phyloP scores from a whole-genome alignment of 495 filamentous ascomycete genomes.

The Darksidea phi region DNA sequence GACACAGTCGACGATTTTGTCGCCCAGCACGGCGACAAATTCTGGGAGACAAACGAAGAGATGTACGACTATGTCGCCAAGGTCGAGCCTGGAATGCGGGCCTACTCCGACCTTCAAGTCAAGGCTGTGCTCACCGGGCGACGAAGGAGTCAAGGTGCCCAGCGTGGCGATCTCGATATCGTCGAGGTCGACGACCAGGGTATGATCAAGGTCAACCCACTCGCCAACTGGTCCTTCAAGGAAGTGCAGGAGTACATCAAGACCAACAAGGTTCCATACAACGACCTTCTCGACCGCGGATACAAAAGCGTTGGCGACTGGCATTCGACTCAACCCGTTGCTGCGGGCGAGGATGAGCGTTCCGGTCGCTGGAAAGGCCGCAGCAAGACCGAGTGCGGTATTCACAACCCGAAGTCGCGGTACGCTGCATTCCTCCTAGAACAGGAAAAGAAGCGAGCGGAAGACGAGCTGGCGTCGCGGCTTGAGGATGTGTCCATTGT shows the following conservation, averaged over 20 bases:
- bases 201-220: slow-evolving; percentile 96
- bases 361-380: slow-evolving; percentile 95
- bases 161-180: slow-evolving; percentile 82
- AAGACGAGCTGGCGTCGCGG: slow-evolving; percentile 52
- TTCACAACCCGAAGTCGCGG: slow-evolving; percentile 92
- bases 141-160: slow-evolving; percentile 86
- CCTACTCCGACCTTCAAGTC: slow-evolving; percentile 84
- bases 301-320: slow-evolving; percentile 98
- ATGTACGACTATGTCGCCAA: slow-evolving; percentile 97
- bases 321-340: slow-evolving; percentile 89
- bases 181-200: slow-evolving; percentile 91
- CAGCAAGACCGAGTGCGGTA: slow-evolving; percentile 93
- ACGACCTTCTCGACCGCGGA: slow-evolving; percentile 80
- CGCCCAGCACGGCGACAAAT: slow-evolving; percentile 70
- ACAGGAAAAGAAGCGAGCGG: slow-evolving; percentile 69
- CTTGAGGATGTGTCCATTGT: slow-evolving; percentile 34
- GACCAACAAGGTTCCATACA: slow-evolving; percentile 88
- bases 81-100: slow-evolving; percentile 92
- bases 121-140: slow-evolving; percentile 94
- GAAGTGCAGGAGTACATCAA: slow-evolving; percentile 86
- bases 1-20: slow-evolving; percentile 74
- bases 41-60: slow-evolving; percentile 85
- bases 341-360: slow-evolving; percentile 91
- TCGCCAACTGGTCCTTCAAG: slow-evolving; percentile 91
- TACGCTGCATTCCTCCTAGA: slow-evolving; percentile 82